Evolutionary conservation across 2,329 filamentous ascomycete genomes (phyloP).

Genomic region (Fusarium praegraminearum): DNA sequence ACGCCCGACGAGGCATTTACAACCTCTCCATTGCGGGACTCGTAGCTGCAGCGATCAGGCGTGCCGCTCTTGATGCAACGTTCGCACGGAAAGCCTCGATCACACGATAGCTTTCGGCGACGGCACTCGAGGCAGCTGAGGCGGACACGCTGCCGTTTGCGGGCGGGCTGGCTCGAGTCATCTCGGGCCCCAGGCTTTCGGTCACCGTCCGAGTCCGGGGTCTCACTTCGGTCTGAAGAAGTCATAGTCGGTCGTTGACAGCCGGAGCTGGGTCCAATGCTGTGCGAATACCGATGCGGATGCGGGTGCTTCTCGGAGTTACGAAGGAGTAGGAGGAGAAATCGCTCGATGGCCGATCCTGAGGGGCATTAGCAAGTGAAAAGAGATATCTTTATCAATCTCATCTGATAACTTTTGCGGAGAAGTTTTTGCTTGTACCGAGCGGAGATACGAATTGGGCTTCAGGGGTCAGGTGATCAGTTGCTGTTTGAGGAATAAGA

Average conservation of each 20-base stretch:
- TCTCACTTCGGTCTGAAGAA: constrained; percentile 54
- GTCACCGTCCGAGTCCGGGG: constrained; percentile 55
- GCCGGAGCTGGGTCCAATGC: constrained; percentile 33
- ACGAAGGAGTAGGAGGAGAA: constrained; percentile 48
- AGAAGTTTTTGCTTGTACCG: constrained; percentile 49
- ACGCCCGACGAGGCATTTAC: constrained; percentile 61
- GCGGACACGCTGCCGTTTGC: constrained; percentile 70
- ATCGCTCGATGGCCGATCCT: constrained; percentile 31
- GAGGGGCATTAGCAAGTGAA: constrained; percentile 48
- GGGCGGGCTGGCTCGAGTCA: constrained; percentile 55
- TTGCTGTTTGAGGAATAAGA: not conserved
- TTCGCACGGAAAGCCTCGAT: constrained; percentile 71
- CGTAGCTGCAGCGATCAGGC: constrained; percentile 70
- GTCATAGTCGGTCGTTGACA: constrained; percentile 43
- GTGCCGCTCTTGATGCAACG: constrained; percentile 72
- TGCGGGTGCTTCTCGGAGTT: constrained; percentile 50
- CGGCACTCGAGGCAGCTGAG: constrained; percentile 72
- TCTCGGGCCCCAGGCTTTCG: constrained; percentile 45
- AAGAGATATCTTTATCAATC: constrained; percentile 56
- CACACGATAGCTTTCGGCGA: constrained; percentile 71
- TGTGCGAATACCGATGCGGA: constrained; percentile 39
- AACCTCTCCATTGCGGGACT: constrained; percentile 66
- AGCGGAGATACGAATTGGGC: constrained; percentile 51
- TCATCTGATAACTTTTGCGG: constrained; percentile 53
- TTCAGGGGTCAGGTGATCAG: constrained; percentile 17